phyloP scores from a whole-genome alignment of 148 eudicot genomes.

The Arctostaphylos glauca region DNA sequence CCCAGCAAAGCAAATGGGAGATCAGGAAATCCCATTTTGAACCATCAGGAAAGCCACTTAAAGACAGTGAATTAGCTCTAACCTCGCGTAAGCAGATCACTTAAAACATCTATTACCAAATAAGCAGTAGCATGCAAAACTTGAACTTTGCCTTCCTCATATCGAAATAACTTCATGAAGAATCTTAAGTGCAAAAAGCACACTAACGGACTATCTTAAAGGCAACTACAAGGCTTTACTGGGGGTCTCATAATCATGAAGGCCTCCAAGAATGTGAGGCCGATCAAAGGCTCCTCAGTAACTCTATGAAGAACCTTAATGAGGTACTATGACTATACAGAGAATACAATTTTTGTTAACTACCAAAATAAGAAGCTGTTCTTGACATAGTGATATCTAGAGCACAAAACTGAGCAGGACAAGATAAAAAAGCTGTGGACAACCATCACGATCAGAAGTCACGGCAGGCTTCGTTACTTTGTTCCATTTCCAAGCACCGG shows the following conservation, averaged over 20 bases:
- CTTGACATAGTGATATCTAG: background rate
- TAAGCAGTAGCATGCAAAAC: background rate
- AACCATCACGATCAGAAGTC: conserved; percentile 4
- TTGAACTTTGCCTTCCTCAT: background rate
- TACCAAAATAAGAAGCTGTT: background rate
- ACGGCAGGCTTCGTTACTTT: background rate
- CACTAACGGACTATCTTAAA: background rate
- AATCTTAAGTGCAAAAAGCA: background rate
- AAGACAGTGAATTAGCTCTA: background rate
- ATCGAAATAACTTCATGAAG: background rate
- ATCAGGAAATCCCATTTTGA: background rate
- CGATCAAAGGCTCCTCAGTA: background rate
- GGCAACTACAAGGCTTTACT: background rate
- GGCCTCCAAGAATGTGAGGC: background rate
- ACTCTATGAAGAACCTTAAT: background rate
- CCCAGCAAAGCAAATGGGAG: conserved; percentile 5
- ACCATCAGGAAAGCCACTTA: conserved; percentile 1
- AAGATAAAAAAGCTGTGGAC: conserved; percentile 1
- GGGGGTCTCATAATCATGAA: background rate
- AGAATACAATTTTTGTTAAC: background rate
- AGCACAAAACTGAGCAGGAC: background rate
- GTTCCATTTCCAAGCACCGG: conserved; percentile 1
- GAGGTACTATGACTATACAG: background rate
- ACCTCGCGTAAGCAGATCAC: background rate
- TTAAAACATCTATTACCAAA: background rate